Conservation (phyloP, 495 filamentous ascomycete genomes). For the Penicillium verhagenii region DNA sequence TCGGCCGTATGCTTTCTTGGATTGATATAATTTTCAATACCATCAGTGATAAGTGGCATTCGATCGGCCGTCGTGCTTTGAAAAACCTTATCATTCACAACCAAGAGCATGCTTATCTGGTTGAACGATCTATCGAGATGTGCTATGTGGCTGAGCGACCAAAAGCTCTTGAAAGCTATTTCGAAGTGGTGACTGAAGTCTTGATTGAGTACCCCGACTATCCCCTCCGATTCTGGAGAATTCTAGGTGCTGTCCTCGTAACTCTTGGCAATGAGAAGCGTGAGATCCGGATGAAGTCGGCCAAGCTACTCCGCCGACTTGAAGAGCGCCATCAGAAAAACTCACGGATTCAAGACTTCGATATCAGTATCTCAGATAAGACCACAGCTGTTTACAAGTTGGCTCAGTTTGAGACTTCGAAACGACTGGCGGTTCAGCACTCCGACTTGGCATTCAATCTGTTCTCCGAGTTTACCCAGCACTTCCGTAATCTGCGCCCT, state of each 20-base stretch:
- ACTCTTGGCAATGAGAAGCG: slow-evolving; percentile 88
- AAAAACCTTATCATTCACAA: slow-evolving; percentile 92
- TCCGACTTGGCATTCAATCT: slow-evolving; percentile 86
- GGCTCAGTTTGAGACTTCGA: slow-evolving; percentile 94
- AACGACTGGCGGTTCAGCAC: slow-evolving; percentile 82
- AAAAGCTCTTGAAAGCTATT: slow-evolving; percentile 91
- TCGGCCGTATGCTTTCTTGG: slow-evolving; percentile 89
- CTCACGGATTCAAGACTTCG: slow-evolving; percentile 92
- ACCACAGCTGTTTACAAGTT: slow-evolving; percentile 97
- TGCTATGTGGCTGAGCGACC: slow-evolving; percentile 71
- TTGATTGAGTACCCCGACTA: slow-evolving; percentile 78
- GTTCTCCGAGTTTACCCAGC: slow-evolving; percentile 89
- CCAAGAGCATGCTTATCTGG: slow-evolving; percentile 73
- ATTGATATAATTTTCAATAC: slow-evolving; percentile 91
- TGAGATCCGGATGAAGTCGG: slow-evolving; percentile 83
- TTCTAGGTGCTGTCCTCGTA: slow-evolving; percentile 82
- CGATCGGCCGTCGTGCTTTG: slow-evolving; percentile 86
- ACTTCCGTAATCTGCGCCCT: slow-evolving; percentile 80
- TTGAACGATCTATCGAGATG: slow-evolving; percentile 82
- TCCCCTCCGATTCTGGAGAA: slow-evolving; percentile 82
- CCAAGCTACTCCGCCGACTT: slow-evolving; percentile 74
- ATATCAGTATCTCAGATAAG: slow-evolving; percentile 97
- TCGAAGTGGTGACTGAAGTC: slow-evolving; percentile 86
- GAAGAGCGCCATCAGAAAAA: slow-evolving; percentile 82
- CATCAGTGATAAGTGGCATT: slow-evolving; percentile 82